Evolutionary conservation across 768 basidiomycete genomes (phyloP), one percentile per base, ranked within the genome.

Genomic region (Termitomyces sp.): DNA sequence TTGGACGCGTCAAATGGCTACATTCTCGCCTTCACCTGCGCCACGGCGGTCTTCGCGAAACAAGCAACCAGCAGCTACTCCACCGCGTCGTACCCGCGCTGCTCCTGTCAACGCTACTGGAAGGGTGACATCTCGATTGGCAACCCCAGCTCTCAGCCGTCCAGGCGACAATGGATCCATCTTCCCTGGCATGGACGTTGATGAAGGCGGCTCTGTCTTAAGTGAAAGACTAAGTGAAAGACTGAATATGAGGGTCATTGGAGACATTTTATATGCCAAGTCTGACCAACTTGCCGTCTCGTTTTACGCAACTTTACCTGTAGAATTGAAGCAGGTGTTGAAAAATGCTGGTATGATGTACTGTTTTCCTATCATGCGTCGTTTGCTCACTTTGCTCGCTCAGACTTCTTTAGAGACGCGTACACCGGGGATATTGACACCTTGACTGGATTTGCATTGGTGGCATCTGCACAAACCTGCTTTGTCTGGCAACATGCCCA

Each of bases 401-500:
- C 50, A 91, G 90, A 91, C 64, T 89, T 91, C 67, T 81, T 81
- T 63, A 75, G 78, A 52, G 87, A 88, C 58, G 76, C 79, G 13
- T 91, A 87, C 60, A 81, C 83, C 4, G 91, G 90, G 48, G 82
- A 81, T 50, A 84, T 91, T 22, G 90, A 93, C 67, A 81, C 83
- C 5, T 56, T 77, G 50, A 90, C 89, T 9, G 89, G 89, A 7
- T 91, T 88, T 67, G 83, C 89, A 12, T 79, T 92, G 41, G 82
- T 91, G 24, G 82, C 84, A 18, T 91, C 90, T 27, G 73, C 76
- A 7, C 81, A 83, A 66, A 89, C 88, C 9, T 91, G 89, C 69
- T 92, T 89, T 71, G 87, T 91, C 49, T 93, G 90, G 90, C 87
- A 89, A 61, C 87, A 92, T 73, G 81, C 85, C 45, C 85, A 88